These are phyloP conservation scores for Pulveroboletus ravenelii DNA, from an alignment of 768 basidiomycete genomes.

Conservation along the genomic window DNA sequence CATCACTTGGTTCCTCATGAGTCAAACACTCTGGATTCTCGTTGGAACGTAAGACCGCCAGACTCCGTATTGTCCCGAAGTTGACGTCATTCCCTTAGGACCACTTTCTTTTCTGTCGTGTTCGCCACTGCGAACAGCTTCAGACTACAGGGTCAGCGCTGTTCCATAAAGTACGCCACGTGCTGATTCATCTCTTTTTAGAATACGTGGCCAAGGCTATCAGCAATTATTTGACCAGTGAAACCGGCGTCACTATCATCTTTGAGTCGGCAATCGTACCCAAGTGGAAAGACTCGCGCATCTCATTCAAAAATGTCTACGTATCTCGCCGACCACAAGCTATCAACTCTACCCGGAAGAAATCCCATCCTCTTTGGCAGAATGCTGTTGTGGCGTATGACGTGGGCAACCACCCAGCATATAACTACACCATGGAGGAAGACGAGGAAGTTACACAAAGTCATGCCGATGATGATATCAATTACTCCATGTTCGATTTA, in stretches of 20 bases:
- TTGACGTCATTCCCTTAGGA: constrained; percentile 41
- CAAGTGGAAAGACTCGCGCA: constrained; percentile 92
- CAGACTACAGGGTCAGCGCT: constrained; percentile 64
- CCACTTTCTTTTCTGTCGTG: constrained; percentile 92
- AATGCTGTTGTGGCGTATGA: constrained; percentile 68
- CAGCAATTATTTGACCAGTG: constrained; percentile 88
- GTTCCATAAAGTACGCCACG: neutral
- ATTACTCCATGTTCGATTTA: constrained; percentile 90
- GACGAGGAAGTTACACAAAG: constrained; percentile 38
- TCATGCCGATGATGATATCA: constrained; percentile 50
- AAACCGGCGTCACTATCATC: constrained; percentile 90
- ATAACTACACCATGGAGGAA: constrained; percentile 59
- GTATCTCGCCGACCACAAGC: constrained; percentile 70
- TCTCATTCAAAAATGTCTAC: constrained; percentile 97
- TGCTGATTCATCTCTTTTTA: constrained; percentile 26
- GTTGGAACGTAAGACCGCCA: constrained; percentile 54
- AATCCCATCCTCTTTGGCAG: constrained; percentile 36
- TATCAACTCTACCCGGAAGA: constrained; percentile 11
- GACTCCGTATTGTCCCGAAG: neutral
- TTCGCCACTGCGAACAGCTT: constrained; percentile 88
- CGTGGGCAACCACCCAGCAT: constrained; percentile 69
- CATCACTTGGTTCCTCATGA: constrained; percentile 92
- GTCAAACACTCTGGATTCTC: constrained; percentile 93
- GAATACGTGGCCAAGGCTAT: constrained; percentile 83
- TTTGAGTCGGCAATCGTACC: constrained; percentile 98